Evolutionary conservation across 202 grass and related monocot species (phyloP), one percentile per base, ranked within the genome.

Genomic region (Setaria italica): DNA sequence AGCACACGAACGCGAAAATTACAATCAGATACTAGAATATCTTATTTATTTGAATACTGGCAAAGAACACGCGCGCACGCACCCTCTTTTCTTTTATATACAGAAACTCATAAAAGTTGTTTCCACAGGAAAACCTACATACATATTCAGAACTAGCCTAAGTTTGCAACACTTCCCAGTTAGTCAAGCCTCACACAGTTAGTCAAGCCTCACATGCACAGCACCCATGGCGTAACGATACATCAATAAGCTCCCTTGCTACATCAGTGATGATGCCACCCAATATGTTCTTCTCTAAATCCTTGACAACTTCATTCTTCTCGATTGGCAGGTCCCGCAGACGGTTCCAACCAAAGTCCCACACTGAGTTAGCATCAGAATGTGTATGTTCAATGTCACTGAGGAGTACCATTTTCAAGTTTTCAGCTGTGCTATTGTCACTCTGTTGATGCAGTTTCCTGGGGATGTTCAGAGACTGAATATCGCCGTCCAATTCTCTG

Each of bases 261-360:
- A 99, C 43, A 35, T 99, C 93, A 37, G 88, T 92, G 43, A 99
- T 92, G 49, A 99, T 91, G 63, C 88, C 87, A 67, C 89, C 88
- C 59, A 95, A 53, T 72, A 99, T 87, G 80, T 90, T 91, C 79
- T 88, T 99, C 65, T 94, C 91, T 42, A 96, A 55, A 85, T 94
- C 93, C 84, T 56, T 94, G 13, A 80, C 57, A 8, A 99, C 67
- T 58, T 96, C 93, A 8, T 80, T 78, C 15, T 78, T 90, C 57
- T 94, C 87, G 33, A 92, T 25, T 0, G 80, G 77, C 33, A 90
- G 56, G 60, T 66, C 41, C 9, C n/a, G 39, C 1, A 79, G 42
- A 43, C 39, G 48, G 82, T 91, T 89, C 97, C 93, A 99, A 15
- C 88, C 88, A 46, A 92, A 92, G 77, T 94, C 92, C 97, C 97